Conservation (phyloP, 2,329 filamentous ascomycete genomes). For the Talaromyces pinophilus region DNA sequence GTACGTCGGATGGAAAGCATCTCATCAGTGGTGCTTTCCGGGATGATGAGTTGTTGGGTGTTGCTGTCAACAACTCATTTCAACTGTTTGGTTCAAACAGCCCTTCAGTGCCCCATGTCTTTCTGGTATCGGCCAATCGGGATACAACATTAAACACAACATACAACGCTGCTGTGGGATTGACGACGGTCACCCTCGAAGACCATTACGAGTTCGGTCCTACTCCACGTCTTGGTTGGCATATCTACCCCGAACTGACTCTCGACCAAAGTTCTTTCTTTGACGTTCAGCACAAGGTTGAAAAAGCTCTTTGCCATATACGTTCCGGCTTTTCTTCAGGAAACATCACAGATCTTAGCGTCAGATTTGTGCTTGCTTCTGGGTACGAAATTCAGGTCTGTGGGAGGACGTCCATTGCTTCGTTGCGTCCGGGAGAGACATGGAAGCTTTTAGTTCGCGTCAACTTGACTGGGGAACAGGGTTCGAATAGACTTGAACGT, state of each 20-base stretch:
- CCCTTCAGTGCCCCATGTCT: conserved; percentile 13
- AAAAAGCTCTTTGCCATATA: conserved; percentile 14
- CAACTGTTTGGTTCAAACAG: not conserved
- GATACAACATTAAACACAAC: not conserved
- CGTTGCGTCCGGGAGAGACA: conserved; percentile 15
- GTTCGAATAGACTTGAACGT: conserved; percentile 8
- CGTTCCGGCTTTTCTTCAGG: conserved; percentile 16
- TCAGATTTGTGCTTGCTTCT: conserved; percentile 11
- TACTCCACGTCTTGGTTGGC: conserved; percentile 17
- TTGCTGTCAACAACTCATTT: conserved; percentile 6
- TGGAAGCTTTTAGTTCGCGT: conserved; percentile 14
- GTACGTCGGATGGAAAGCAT: conserved; percentile 9
- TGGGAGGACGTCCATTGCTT: conserved; percentile 13
- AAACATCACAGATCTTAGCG: conserved; percentile 2
- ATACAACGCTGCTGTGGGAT: conserved; percentile 6
- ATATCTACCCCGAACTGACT: conserved; percentile 11
- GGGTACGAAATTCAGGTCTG: not conserved
- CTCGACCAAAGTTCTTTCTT: not conserved
- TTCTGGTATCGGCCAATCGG: conserved; percentile 16
- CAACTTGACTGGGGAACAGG: not conserved
- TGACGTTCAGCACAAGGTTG: conserved; percentile 1
- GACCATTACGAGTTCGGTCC: conserved; percentile 11
- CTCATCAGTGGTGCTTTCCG: conserved; percentile 14
- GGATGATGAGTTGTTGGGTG: conserved; percentile 12
- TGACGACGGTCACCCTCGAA: conserved; percentile 16